Evolutionary conservation across 345 rosid species (phyloP), one percentile per base, ranked within the genome.

Genomic region (Raphanus raphanistrum): DNA sequence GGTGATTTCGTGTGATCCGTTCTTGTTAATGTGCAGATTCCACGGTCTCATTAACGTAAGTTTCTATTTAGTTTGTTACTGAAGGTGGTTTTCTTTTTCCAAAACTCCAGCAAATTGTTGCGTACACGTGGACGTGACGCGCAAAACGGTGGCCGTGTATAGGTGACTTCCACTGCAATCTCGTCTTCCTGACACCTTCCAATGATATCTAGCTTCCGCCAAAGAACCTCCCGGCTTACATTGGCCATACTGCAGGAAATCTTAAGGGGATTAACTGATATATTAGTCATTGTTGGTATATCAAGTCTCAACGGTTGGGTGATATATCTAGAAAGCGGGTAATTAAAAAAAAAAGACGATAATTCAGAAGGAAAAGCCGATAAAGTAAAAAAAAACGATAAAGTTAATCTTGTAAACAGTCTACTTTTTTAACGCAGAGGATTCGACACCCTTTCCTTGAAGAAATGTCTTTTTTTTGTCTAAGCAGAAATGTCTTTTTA

Each of bases 351-450:
- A 28, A 63, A 35, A 8, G 11, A 35, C 27, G 8, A 4, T 63
- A 35, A 35, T 17, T 35, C 50, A 0, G 68, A 33, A 1, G 68
- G 8, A 17, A 64, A 64, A 9, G 7, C 4, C 28, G 9, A 64
- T 63, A 63, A 17, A 64, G 50, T 9, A 17, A 64, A 21, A 21
- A 21, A 21, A 21, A 21, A 21, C 21, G 21, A 21, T 21, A 21
- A 21, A 21, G 21, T 21, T 0, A 21, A 64, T 64, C 68, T 36
- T 17, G 68, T 64, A 36, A 64, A 10, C 26, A 21, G 6, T 32
- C 68, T 17, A 64, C 68, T 36, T 64, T 28, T 64, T 15, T 63
- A 43, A 63, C 43, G 48, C 68, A 63, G 33, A 63, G 13, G 45
- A 17, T 33, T 33, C 48, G 29, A 63, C 38, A 16, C 48, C 48